Base-by-base conservation (phyloP, 495 filamentous ascomycete species). In the Annulohypoxylon maeteangense region DNA sequence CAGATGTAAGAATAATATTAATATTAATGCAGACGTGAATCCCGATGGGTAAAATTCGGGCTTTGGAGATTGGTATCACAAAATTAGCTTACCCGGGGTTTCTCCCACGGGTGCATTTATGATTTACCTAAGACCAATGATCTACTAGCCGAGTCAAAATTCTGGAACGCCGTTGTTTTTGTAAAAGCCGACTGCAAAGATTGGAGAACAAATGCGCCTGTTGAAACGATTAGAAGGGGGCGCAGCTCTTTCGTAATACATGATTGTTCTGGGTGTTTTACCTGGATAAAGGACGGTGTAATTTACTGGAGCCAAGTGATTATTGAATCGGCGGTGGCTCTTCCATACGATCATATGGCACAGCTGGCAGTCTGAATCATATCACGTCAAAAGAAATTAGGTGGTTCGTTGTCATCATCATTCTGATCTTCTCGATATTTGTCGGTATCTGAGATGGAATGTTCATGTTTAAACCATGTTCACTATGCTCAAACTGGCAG, bases 161-260 rank as follows among this genome's bases (percentile, higher is more conserved):
- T 58, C 44, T 71, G 63, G 62, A 67, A 71, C 68, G 38, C 22
- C n/a, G 23, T 56, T 7, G 2, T 55, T 16, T 22, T 56, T 56
- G 1, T 54, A 42, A 23, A 38, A 47, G 42, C 18, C 51, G 32
- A 71, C 44, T 71, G 62, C 53, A 59, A 67, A 27, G 23, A 51
- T 20, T 51, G 47, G 47, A 29, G 22, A 29, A 32, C 14, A 20
- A 34, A 29, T 18, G 69, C 69, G 69, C 57, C 51, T 71, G 63
- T 71, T 71, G 69, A 71, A 67, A 71, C 69, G 32, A 34, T 12
- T 44, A 58, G 23, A 55, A 67, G 11, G 69, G 59, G 69, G 69
- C 69, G 69, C 69, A 68, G 66, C 47, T 58, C 27, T 42, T 7
- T 63, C 36, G 53, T 71, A 67, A 67, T 71, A 67, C 69, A 53